Base-by-base conservation (phyloP, 2,329 filamentous ascomycete genomes). In the Cytospora leucostoma region DNA sequence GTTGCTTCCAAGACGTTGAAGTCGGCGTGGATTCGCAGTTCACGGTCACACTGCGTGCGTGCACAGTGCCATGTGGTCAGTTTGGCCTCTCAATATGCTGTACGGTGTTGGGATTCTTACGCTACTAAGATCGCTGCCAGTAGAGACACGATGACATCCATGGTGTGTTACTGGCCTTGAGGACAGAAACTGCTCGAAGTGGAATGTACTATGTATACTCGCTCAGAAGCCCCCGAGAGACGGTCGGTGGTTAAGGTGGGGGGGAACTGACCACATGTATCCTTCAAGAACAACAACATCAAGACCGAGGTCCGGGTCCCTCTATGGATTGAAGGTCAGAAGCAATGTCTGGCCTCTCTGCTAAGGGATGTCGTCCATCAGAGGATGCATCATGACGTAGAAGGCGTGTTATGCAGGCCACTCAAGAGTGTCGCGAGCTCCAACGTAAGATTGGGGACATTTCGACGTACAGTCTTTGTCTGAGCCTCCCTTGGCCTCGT, bases 321-420 rank as follows among this genome's bases (percentile, higher is more conserved):
- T 17, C 21, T 21, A 8, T 37, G 7, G 51, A 35, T 49, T 19
- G 32, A 50, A 61, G 40, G 32, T 50, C 33, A 49, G 40, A n/a
- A 40, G 38, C 21, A 17, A 33, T 21, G 4, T 19, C 44, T 21
- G 21, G 17, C 32, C 40, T 34, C 49, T 27, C n/a, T 12, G 12
- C 15, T 55, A 55, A 7, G 51, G 27, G 59, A 55, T 55, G 27
- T 35, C 33, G 38, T 55, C 47, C n/a, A 55, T 32, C 21, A 12
- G 15, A 50, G 40, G 51, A 55, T 50, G 33, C 38, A 61, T 50
- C 59, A 55, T 61, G 59, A 55, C 59, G 59, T 61, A 55, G 51
- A 61, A 34, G 58, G 59, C 59, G 59, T 51, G n/a, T 2, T 3
- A 37, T 50, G 38, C 32, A 61, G 38, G 17, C 51, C 51, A 61